Conservation (phyloP, 2,329 filamentous ascomycete species). For the Ramichloridium luteum region DNA sequence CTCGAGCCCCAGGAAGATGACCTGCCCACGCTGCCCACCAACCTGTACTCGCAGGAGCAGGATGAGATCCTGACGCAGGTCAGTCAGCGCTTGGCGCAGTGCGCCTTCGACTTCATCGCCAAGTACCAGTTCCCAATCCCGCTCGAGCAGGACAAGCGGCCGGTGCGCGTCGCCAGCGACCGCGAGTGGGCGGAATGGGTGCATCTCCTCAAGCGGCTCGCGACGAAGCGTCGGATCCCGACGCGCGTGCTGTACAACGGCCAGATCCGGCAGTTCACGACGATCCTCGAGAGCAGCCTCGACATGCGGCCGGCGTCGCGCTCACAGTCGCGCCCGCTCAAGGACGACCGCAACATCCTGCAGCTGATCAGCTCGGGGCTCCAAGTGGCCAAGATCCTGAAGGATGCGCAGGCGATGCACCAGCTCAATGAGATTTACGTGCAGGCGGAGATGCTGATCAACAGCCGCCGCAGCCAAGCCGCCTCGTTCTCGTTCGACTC, state of each 20-base stretch:
- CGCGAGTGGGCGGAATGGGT: slow-evolving; percentile 90
- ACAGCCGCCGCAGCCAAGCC: slow-evolving; percentile 27
- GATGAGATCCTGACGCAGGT: slow-evolving; percentile 68
- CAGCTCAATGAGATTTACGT: slow-evolving; percentile 71
- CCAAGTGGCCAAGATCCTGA: slow-evolving; percentile 77
- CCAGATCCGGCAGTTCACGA: slow-evolving; percentile 84
- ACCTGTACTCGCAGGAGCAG: slow-evolving; percentile 72
- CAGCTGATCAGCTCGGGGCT: slow-evolving; percentile 79
- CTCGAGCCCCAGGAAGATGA: slow-evolving; percentile 68
- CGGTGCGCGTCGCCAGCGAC: slow-evolving; percentile 60
- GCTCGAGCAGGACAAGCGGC: slow-evolving; percentile 68
- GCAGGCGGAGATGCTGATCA: slow-evolving; percentile 67
- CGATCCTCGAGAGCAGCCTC: slow-evolving; percentile 74
- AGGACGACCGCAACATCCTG: slow-evolving; percentile 79
- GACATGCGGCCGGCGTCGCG: slow-evolving; percentile 80
- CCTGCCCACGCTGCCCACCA: slow-evolving; percentile 69
- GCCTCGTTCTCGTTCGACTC: slow-evolving; percentile 11
- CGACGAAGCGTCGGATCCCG: slow-evolving; percentile 75
- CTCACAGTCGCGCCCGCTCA: slow-evolving; percentile 69
- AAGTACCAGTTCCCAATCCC: slow-evolving; percentile 87
- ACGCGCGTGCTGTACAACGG: slow-evolving; percentile 71
- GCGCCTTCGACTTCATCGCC: slow-evolving; percentile 80
- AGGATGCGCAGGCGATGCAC: slow-evolving; percentile 73
- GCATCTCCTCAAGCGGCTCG: slow-evolving; percentile 70
- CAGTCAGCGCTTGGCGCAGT: slow-evolving; percentile 74